phyloP scores from a whole-genome alignment of 768 basidiomycete species.

The Tricholoma saponaceum region DNA sequence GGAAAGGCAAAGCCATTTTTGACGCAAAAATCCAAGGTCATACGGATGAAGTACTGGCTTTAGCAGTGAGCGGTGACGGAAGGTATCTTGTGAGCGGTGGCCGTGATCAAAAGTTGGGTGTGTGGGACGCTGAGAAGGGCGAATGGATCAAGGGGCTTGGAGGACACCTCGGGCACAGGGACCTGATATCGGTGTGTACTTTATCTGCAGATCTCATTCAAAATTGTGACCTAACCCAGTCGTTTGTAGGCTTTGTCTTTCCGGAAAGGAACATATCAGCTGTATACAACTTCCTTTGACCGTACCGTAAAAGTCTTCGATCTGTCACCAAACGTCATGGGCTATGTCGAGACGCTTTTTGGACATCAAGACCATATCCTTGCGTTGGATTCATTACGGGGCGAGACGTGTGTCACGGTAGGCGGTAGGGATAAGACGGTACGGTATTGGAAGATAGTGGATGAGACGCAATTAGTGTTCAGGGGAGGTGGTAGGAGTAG shows the following conservation, averaged over 20 bases:
- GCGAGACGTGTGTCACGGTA: conserved; percentile 81
- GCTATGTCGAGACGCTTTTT: conserved; percentile 94
- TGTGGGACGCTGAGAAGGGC: conserved; percentile 79
- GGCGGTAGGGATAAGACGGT: conserved; percentile 90
- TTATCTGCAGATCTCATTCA: not conserved
- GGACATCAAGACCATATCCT: conserved; percentile 92
- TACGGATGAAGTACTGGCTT: conserved; percentile 76
- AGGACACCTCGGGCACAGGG: conserved; percentile 70
- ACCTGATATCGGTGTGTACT: conserved; percentile 32
- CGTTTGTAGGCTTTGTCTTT: conserved; percentile 59
- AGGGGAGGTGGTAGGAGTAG: conserved; percentile 89
- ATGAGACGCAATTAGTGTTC: conserved; percentile 94
- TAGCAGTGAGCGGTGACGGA: conserved; percentile 85
- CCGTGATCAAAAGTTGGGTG: conserved; percentile 72
- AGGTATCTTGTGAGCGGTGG: conserved; percentile 85
- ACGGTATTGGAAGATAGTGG: conserved; percentile 94
- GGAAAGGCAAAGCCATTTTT: conserved; percentile 45
- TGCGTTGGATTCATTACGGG: conserved; percentile 73
- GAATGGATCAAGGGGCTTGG: conserved; percentile 78
- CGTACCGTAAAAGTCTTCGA: conserved; percentile 90
- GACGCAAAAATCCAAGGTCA: conserved; percentile 63
- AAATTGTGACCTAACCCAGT: not conserved
- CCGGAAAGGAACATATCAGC: conserved; percentile 68
- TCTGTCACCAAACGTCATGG: conserved; percentile 64
- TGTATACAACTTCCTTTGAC: conserved; percentile 79